Evolutionary conservation across 352 stramenopile species (phyloP).

Genomic region (Plasmopara halstedii): DNA sequence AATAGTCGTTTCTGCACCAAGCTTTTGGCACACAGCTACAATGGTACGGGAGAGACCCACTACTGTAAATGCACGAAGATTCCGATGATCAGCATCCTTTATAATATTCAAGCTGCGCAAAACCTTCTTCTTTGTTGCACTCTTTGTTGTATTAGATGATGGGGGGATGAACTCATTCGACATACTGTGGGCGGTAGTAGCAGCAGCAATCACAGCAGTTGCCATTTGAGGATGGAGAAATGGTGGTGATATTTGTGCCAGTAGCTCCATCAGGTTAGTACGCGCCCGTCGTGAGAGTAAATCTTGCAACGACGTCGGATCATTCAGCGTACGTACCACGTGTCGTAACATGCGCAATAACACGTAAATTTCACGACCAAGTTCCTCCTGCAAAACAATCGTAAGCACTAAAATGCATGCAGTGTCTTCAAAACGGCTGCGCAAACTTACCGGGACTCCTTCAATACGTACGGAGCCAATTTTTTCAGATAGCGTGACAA

Average conservation of each 20-base stretch:
- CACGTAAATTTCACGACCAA: conserved; percentile 69
- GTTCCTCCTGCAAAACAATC: conserved; percentile 33
- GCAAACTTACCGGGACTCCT: conserved; percentile 51
- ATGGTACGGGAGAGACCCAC: conserved; percentile 59
- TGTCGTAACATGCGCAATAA: conserved; percentile 54
- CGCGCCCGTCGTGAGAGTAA: conserved; percentile 42
- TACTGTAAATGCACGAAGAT: conserved; percentile 55
- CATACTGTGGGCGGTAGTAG: conserved; percentile 13
- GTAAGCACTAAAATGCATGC: not conserved
- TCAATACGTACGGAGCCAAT: conserved; percentile 57
- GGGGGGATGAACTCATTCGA: conserved; percentile 4
- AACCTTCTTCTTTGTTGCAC: conserved; percentile 28
- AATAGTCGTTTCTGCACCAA: conserved; percentile 39
- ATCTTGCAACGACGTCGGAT: conserved; percentile 31
- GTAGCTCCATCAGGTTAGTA: conserved; percentile 37
- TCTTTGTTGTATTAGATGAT: conserved; percentile 7
- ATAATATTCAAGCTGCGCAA: conserved; percentile 38
- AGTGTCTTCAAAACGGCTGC: not conserved
- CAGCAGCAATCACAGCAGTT: conserved; percentile 44
- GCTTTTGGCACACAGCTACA: conserved; percentile 49
- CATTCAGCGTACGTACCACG: conserved; percentile 47
- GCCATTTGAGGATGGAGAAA: conserved; percentile 57
- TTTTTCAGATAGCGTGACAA: conserved; percentile 51
- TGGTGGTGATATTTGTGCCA: conserved; percentile 47
- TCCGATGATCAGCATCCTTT: conserved; percentile 36